A percentile compares a stretch with the other conserved stretches of the same genome.
phyloP scores from a whole-genome alignment of 306 rosid species.

The Cicer bijugum region DNA sequence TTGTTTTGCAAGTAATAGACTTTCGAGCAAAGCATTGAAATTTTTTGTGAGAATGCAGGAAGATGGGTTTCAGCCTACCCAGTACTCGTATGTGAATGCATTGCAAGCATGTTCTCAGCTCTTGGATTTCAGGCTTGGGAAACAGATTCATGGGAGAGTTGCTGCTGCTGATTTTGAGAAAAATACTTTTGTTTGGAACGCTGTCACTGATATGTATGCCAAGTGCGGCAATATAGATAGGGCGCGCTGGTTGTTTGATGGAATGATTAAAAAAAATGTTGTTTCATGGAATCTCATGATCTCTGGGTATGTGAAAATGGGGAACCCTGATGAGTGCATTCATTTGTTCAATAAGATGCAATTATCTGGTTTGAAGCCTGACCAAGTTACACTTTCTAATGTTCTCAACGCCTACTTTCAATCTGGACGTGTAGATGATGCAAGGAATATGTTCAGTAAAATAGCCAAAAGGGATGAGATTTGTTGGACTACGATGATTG shows the following conservation, averaged over 20 bases:
- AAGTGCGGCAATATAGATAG: conserved; percentile 50
- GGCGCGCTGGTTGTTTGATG: conserved; percentile 58
- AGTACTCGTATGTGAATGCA: conserved; percentile 61
- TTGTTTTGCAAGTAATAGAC: conserved; percentile 53
- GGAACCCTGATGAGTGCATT: conserved; percentile 51
- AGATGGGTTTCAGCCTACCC: conserved; percentile 57
- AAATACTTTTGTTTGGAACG: conserved; percentile 52
- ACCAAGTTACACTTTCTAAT: conserved; percentile 52
- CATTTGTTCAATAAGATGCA: conserved; percentile 51
- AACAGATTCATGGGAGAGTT: conserved; percentile 65
- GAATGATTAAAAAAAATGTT: conserved; percentile 51
- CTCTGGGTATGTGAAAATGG: conserved; percentile 51
- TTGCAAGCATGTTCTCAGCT: conserved; percentile 65
- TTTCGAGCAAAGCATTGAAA: conserved; percentile 50
- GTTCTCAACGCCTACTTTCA: conserved; percentile 55
- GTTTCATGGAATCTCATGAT: conserved; percentile 64
- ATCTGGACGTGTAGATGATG: conserved; percentile 47
- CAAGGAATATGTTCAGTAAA: conserved; percentile 47
- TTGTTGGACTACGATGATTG: conserved; percentile 66
- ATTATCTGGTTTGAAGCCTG: conserved; percentile 53
- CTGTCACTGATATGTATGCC: conserved; percentile 56
- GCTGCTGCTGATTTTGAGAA: conserved; percentile 39
- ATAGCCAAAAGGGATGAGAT: conserved; percentile 47
- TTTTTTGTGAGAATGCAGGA: conserved; percentile 56
- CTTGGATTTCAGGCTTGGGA: conserved; percentile 57